phyloP scores from a whole-genome alignment of 495 filamentous ascomycete species.

The Aspergillus sclerotioniger region DNA sequence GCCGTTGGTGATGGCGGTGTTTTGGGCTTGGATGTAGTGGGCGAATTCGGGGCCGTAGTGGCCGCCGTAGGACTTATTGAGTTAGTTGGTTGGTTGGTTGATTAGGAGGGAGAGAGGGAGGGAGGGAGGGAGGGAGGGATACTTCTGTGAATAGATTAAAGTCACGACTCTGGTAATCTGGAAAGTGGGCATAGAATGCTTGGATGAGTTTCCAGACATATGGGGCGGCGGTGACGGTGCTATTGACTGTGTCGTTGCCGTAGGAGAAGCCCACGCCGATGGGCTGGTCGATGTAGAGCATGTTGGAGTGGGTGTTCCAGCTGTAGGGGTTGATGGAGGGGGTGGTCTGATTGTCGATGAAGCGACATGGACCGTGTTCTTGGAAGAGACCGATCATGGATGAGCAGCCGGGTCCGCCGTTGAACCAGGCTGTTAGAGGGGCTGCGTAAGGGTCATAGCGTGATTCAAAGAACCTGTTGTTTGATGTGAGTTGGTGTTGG shows the following conservation, averaged over 20 bases:
- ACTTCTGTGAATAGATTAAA: constrained; percentile 52
- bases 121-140: background rate
- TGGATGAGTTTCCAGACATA: constrained; percentile 56
- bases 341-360: constrained; percentile 44
- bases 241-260: constrained; percentile 46
- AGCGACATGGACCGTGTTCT: constrained; percentile 57
- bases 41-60: constrained; percentile 55
- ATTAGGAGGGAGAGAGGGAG: too few species aligned
- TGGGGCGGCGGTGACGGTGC: constrained; percentile 50
- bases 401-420: constrained; percentile 55
- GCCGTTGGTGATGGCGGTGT: constrained; percentile 41
- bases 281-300: constrained; percentile 45
- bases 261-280: constrained; percentile 52
- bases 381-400: constrained; percentile 57
- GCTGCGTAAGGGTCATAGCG: constrained; percentile 45
- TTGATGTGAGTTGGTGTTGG: background rate
- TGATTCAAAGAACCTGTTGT: constrained; percentile 46
- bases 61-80: constrained; percentile 53
- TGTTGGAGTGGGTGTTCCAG: constrained; percentile 40
- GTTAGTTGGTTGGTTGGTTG: too few species aligned
- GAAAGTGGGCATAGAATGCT: constrained; percentile 53
- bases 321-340: constrained; percentile 48
- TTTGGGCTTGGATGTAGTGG: constrained; percentile 51
- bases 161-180: constrained; percentile 51
- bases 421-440: constrained; percentile 54